A percentile compares a stretch with the other conserved stretches of the same genome.
phyloP scores from a whole-genome alignment of 2,329 filamentous ascomycete genomes.

The Ramularia endophylla region DNA sequence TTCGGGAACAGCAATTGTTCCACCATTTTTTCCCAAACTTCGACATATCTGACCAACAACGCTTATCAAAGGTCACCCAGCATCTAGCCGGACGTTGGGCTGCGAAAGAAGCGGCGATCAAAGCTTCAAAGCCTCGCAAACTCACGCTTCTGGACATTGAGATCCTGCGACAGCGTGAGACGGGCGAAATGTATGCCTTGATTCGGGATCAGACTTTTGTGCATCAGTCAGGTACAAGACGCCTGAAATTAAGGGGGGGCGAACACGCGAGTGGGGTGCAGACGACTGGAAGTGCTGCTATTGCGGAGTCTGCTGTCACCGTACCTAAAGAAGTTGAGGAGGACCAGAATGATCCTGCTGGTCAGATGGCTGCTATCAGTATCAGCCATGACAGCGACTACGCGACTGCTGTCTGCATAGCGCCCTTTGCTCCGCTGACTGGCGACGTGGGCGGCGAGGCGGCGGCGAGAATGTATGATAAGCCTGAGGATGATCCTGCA shows the following conservation, averaged over 20 bases:
- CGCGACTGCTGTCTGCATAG: slow-evolving; percentile 64
- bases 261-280: too few species aligned
- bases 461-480: slow-evolving; percentile 12
- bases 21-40: neutral
- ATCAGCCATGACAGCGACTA: slow-evolving; percentile 87
- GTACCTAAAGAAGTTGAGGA: neutral
- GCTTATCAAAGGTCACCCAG: neutral
- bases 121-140: slow-evolving; percentile 31
- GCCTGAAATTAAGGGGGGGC: too few species aligned
- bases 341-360: slow-evolving; percentile 10
- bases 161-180: slow-evolving; percentile 23
- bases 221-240: too few species aligned
- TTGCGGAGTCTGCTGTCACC: neutral
- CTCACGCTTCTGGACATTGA: slow-evolving; percentile 35
- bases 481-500: too few species aligned
- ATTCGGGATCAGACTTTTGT: slow-evolving; percentile 9
- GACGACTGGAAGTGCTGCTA: too few species aligned
- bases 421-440: slow-evolving; percentile 27
- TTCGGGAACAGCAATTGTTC: neutral
- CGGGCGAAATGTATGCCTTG: slow-evolving; percentile 59
- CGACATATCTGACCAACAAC: neutral
- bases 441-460: slow-evolving; percentile 28
- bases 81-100: slow-evolving; percentile 35
- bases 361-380: slow-evolving; percentile 62
- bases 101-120: slow-evolving; percentile 47